phyloP scores from a whole-genome alignment of 2,329 filamentous ascomycete species.

The Colletotrichum sp. region DNA sequence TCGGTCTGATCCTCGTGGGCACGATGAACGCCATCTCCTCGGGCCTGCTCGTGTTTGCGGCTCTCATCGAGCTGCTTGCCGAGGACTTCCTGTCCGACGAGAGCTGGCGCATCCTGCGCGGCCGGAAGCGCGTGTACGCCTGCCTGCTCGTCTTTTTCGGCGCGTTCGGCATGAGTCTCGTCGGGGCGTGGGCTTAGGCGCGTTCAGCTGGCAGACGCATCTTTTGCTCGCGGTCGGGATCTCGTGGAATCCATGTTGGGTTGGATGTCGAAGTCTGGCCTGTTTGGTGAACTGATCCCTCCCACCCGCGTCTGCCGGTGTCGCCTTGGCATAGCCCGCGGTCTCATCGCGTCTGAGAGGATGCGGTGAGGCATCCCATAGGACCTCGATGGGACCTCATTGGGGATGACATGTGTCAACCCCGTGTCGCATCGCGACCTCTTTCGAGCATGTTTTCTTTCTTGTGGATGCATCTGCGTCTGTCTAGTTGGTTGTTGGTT shows the following conservation, averaged over 20 bases:
- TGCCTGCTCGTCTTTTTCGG: conserved; percentile 63
- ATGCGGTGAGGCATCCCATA: not conserved
- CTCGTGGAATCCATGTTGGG: not conserved
- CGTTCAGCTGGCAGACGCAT: not conserved
- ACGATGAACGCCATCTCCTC: conserved; percentile 78
- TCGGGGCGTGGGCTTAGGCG: conserved; percentile 65
- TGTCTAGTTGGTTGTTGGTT: not conserved
- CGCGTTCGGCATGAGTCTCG: conserved; percentile 67
- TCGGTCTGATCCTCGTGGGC: conserved; percentile 72
- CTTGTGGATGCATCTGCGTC: not conserved
- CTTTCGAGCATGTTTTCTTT: not conserved
- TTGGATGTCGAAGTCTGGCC: not conserved
- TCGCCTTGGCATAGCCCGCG: not conserved
- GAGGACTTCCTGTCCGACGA: conserved; percentile 74
- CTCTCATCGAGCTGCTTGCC: conserved; percentile 72
- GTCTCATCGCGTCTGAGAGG: not conserved
- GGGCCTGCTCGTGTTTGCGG: conserved; percentile 74
- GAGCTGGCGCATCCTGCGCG: conserved; percentile 62
- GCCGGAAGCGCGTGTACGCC: conserved; percentile 57
- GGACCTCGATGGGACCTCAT: not conserved
- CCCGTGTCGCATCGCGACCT: not conserved
- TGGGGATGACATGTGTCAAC: not conserved
- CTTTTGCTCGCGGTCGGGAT: not conserved
- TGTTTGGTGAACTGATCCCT: not conserved
- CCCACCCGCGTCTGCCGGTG: not conserved